phyloP scores from a whole-genome alignment of 2,329 filamentous ascomycete species.

The Alternaria incomplexa region DNA sequence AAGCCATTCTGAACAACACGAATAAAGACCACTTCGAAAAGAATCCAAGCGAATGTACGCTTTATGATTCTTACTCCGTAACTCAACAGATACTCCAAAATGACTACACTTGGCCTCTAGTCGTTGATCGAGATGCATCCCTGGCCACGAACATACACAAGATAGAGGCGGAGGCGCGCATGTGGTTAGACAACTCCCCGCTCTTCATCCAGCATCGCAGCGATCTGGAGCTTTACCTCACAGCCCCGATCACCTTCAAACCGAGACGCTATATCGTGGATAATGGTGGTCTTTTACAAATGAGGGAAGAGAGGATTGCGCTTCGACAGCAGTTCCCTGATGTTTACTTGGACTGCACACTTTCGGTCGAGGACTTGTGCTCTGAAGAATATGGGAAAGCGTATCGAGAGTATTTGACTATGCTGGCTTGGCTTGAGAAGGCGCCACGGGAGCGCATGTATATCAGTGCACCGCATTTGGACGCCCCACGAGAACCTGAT shows the following conservation, averaged over 20 bases:
- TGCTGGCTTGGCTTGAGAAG: neutral
- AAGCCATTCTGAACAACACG: neutral
- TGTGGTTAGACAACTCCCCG: neutral
- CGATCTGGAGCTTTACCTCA: neutral
- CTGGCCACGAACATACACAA: neutral
- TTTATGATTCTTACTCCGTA: neutral
- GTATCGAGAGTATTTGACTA: neutral
- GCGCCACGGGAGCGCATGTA: neutral
- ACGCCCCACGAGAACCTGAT: neutral
- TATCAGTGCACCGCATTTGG: neutral
- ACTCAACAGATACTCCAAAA: neutral
- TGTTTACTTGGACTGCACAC: neutral
- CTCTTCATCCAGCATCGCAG: neutral
- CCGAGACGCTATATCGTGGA: neutral
- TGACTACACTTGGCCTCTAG: neutral
- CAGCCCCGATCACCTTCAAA: neutral
- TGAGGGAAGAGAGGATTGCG: neutral
- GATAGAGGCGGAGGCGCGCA: neutral
- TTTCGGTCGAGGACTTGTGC: neutral
- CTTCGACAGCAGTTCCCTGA: neutral
- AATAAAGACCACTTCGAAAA: neutral
- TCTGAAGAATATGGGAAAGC: neutral
- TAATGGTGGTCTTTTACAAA: neutral
- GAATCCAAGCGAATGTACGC: neutral
- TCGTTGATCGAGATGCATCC: neutral